Percentiles rank a stretch among this genome's conserved stretches.
Evolutionary conservation across 495 filamentous ascomycete species (phyloP).

Genomic region (Neurospora hispaniola): DNA sequence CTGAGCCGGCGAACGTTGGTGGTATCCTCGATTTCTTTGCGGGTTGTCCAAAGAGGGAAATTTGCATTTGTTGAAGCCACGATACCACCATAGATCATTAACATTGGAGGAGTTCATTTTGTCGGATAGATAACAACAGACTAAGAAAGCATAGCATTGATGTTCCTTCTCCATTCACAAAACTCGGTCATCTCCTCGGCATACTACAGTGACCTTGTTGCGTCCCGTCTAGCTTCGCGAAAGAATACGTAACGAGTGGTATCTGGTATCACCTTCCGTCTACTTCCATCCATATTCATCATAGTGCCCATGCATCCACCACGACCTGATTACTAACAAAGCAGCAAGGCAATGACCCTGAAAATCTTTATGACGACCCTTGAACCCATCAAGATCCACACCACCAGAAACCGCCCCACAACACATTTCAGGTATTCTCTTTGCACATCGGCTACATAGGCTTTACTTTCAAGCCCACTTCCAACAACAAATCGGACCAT

Average conservation of each 20-base stretch:
- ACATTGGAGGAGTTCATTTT: background rate
- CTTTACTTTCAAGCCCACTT: rapidly evolving
- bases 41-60: background rate
- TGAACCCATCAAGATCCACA: background rate
- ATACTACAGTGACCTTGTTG: background rate
- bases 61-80: background rate
- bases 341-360: background rate
- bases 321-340: background rate
- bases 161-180: background rate
- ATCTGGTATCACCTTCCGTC: background rate
- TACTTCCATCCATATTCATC: background rate
- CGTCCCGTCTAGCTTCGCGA: background rate
- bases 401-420: background rate
- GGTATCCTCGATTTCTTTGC: background rate
- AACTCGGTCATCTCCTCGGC: background rate
- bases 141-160: background rate
- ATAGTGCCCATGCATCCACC: background rate
- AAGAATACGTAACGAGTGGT: background rate
- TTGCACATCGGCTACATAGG: background rate
- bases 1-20: background rate
- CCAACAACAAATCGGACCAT: background rate
- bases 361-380: background rate
- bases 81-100: background rate
- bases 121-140: background rate
- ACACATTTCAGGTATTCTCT: background rate